Evolutionary conservation across 2,329 filamentous ascomycete species (phyloP).

Genomic region (Calonectria montana): DNA sequence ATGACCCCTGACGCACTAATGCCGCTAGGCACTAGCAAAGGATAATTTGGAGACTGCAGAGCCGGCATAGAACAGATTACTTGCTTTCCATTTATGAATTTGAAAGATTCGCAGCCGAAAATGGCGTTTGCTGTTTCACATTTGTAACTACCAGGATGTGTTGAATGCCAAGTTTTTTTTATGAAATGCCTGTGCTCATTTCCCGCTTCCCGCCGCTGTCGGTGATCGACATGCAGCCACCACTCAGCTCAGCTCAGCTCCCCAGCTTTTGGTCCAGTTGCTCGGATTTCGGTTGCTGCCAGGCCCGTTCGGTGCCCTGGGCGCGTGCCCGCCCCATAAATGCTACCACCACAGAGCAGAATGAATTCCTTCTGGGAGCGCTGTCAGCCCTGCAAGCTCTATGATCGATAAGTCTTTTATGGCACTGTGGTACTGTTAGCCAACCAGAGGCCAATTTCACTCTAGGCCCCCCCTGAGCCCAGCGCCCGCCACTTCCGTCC

Average conservation of each 20-base stretch:
- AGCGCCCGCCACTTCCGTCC: slow-evolving; percentile 1
- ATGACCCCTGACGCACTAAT: background rate
- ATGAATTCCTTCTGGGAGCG: background rate
- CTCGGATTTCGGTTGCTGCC: slow-evolving; percentile 5
- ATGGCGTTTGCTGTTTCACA: background rate
- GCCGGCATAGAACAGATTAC: background rate
- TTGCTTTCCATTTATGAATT: background rate
- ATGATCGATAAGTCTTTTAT: background rate
- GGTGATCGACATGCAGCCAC: background rate
- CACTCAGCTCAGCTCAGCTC: background rate
- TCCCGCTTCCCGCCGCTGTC: background rate
- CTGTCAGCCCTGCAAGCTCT: slow-evolving; percentile 4
- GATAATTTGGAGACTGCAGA: background rate
- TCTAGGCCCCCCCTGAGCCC: background rate
- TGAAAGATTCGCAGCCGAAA: background rate
- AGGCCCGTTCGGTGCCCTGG: background rate
- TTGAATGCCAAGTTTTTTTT: background rate
- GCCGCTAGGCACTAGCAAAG: background rate
- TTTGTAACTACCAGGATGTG: background rate
- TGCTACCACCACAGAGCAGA: background rate
- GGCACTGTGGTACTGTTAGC: background rate
- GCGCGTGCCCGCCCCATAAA: background rate
- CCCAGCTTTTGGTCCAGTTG: background rate
- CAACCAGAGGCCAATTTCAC: background rate
- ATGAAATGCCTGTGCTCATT: background rate